Percentiles rank a stretch among this genome's conserved stretches.
phyloP scores from a whole-genome alignment of 768 basidiomycete species.

The Suillus sp. region DNA sequence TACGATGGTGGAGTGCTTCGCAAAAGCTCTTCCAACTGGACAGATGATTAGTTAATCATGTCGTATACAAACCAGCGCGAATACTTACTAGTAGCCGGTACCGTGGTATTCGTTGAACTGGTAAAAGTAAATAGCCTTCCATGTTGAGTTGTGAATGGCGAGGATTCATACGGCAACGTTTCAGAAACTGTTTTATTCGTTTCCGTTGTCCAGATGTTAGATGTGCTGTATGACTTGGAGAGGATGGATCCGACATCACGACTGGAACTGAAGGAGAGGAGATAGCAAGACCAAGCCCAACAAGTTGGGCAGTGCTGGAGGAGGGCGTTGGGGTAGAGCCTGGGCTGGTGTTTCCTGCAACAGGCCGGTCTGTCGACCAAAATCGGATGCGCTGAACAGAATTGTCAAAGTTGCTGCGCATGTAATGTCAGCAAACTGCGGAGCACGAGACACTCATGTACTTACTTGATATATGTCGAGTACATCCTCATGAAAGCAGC shows the following conservation, averaged over 20 bases:
- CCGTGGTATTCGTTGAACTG: slow-evolving; percentile 96
- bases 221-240: slow-evolving; percentile 48
- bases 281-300: slow-evolving; percentile 59
- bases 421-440: slow-evolving; percentile 18
- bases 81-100: slow-evolving; percentile 86
- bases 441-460: slow-evolving; percentile 17
- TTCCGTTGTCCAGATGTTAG: slow-evolving; percentile 82
- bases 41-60: slow-evolving; percentile 6
- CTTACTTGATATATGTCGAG: slow-evolving; percentile 95
- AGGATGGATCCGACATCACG: slow-evolving; percentile 41
- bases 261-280: slow-evolving; percentile 51
- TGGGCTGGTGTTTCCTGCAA: slow-evolving; percentile 42
- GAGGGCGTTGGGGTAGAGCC: slow-evolving; percentile 47
- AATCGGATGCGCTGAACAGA: slow-evolving; percentile 84
- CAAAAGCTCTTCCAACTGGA: slow-evolving; percentile 78
- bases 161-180: slow-evolving; percentile 87
- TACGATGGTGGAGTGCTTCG: slow-evolving; percentile 81
- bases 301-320: slow-evolving; percentile 63
- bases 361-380: slow-evolving; percentile 70
- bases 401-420: slow-evolving; percentile 86
- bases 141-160: slow-evolving; percentile 92
- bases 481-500: slow-evolving; percentile 99
- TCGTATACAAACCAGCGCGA: slow-evolving; percentile 12
- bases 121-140: slow-evolving; percentile 91
- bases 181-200: slow-evolving; percentile 86